These are phyloP conservation scores for Trichoderma hamatum DNA, from an alignment of 2,329 filamentous ascomycete species.

Conservation along the genomic window DNA sequence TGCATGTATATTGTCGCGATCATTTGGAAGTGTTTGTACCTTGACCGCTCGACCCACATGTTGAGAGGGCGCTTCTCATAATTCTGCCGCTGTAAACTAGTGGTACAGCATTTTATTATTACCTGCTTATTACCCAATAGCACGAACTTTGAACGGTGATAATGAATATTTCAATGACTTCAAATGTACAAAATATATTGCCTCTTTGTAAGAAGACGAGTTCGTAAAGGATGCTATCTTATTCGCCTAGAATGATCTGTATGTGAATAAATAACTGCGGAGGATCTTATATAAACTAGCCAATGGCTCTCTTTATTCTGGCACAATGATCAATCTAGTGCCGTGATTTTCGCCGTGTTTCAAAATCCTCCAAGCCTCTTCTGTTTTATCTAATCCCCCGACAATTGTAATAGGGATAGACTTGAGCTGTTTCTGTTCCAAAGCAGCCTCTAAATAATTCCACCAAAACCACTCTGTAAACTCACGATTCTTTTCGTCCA, in stretches of 20 bases:
- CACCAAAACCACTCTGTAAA: conserved; percentile 27
- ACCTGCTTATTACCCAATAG: too few relatives aligned
- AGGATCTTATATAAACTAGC: not conserved
- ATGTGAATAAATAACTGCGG: not conserved
- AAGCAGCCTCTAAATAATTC: conserved; percentile 17
- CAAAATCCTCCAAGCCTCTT: conserved; percentile 3
- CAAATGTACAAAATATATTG: too few relatives aligned
- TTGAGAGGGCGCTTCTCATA: not conserved
- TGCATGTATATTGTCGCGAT: not conserved
- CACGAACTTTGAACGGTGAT: too few relatives aligned
- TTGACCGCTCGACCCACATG: not conserved
- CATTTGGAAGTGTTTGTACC: not conserved
- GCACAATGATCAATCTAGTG: conserved; percentile 33
- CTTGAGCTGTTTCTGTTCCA: conserved; percentile 6
- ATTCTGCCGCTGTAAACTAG: too few relatives aligned
- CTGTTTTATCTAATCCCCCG: not conserved
- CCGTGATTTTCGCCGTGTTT: conserved; percentile 8
- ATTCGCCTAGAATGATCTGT: not conserved
- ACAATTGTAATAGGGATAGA: conserved; percentile 4
- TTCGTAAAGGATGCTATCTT: too few relatives aligned
- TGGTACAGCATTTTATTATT: too few relatives aligned
- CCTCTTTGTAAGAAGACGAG: too few relatives aligned
- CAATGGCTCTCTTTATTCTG: not conserved
- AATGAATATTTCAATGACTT: too few relatives aligned
- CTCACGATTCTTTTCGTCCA: conserved; percentile 22